Percentiles rank a stretch among this genome's conserved stretches.
phyloP scores from a whole-genome alignment of 176 grass and related monocot species.

The Cenchrus fungigraminus region DNA sequence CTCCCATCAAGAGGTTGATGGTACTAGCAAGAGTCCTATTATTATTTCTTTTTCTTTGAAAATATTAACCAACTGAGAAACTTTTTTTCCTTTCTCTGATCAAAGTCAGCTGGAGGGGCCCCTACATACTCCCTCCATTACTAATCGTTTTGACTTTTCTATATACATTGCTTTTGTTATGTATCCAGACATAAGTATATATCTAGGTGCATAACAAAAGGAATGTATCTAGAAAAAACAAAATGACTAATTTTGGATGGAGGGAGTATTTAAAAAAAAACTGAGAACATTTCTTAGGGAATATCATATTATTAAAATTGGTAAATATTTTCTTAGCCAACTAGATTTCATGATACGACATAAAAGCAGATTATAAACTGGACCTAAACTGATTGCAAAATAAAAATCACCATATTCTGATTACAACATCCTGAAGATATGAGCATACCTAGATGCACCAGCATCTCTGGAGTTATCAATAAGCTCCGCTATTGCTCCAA shows the following conservation, averaged over 20 bases:
- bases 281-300: background rate
- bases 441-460: conserved; percentile 63
- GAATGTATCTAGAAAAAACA: no score
- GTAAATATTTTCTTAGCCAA: conserved; percentile 29
- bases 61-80: conserved; percentile 11
- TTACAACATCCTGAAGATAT: conserved; percentile 29
- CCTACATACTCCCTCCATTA: no score
- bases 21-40: no score
- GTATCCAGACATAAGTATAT: no score
- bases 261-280: no score
- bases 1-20: no score
- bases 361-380: background rate
- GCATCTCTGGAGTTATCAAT: conserved; percentile 94
- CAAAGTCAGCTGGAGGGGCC: no score
- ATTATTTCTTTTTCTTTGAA: background rate
- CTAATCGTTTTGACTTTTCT: no score
- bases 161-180: no score
- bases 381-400: conserved; percentile 8
- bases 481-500: conserved; percentile 91
- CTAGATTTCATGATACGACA: conserved; percentile 18
- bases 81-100: background rate
- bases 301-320: conserved; percentile 1
- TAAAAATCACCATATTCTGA: conserved; percentile 12
- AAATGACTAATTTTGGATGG: no score
- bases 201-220: no score